Conservation (phyloP, 202 grass and related monocot genomes). For the Schoenoplectus tabernaemontani region DNA sequence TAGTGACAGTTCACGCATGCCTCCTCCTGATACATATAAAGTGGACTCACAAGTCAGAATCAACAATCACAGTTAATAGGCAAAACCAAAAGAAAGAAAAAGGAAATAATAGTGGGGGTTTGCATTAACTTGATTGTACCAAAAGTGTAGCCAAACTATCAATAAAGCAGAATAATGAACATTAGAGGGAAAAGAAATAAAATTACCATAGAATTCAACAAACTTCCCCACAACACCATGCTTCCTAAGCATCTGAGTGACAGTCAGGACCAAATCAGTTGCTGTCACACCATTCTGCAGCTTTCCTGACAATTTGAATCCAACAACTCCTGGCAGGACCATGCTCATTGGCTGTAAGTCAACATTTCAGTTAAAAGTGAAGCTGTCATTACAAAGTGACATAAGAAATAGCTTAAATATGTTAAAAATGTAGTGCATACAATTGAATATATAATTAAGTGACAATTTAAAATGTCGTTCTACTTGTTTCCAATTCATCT, state of each 20-base stretch:
- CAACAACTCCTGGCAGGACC: slow-evolving; percentile 90
- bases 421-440: not conserved
- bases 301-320: slow-evolving; percentile 89
- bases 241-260: slow-evolving; percentile 93
- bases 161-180: not conserved
- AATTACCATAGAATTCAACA: slow-evolving; percentile 88
- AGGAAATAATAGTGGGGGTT: not conserved
- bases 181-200: not conserved
- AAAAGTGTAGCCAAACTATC: not conserved
- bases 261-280: slow-evolving; percentile 94
- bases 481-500: not conserved
- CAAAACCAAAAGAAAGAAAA: not conserved
- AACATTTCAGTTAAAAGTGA: slow-evolving; percentile 16
- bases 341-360: slow-evolving; percentile 91
- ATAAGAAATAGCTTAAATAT: not conserved
- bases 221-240: slow-evolving; percentile 98
- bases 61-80: not conserved
- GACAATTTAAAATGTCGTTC: not conserved
- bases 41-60: not conserved
- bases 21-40: slow-evolving; percentile 43
- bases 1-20: slow-evolving; percentile 78
- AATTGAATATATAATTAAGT: slow-evolving; percentile 3
- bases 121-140: not conserved
- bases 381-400: not conserved
- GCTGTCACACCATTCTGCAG: slow-evolving; percentile 88